Evolutionary conservation across 805 yeast species (phyloP).

Genomic region (Sugiyamaella valdiviana): DNA sequence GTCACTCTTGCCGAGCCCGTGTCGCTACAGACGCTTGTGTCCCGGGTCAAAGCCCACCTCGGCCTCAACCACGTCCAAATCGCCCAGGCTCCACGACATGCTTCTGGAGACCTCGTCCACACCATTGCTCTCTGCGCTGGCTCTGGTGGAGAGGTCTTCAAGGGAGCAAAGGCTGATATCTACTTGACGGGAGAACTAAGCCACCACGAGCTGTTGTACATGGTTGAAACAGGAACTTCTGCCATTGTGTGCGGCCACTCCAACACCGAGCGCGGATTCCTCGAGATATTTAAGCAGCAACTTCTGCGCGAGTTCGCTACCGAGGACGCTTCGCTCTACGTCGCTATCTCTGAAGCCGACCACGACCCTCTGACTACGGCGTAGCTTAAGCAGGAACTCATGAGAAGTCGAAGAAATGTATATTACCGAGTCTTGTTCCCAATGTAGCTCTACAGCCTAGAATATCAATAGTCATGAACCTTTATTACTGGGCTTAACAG

Average conservation of each 20-base stretch:
- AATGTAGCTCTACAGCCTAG: neutral
- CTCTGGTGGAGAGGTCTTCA: conserved; percentile 75
- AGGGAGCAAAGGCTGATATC: conserved; percentile 52
- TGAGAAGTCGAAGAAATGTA: neutral
- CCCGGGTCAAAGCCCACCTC: conserved; percentile 48
- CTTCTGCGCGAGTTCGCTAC: conserved; percentile 40
- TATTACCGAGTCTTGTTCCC: neutral
- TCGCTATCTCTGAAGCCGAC: conserved; percentile 52
- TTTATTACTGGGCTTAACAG: too few relatives aligned
- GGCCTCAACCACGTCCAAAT: conserved; percentile 56
- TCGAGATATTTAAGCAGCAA: conserved; percentile 47
- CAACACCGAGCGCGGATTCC: conserved; percentile 86
- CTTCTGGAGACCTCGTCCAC: conserved; percentile 23
- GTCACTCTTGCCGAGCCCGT: conserved; percentile 44
- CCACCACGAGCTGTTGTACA: conserved; percentile 79
- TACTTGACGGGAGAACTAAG: conserved; percentile 88
- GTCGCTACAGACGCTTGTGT: conserved; percentile 41
- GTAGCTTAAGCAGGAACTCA: neutral
- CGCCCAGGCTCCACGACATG: conserved; percentile 37
- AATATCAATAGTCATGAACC: too few relatives aligned
- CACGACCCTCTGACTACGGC: conserved; percentile 50
- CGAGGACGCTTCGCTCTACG: conserved; percentile 28
- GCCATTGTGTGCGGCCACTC: conserved; percentile 83
- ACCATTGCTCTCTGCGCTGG: conserved; percentile 92
- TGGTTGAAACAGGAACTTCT: conserved; percentile 63